Percentiles rank a stretch among this genome's conserved stretches.
Evolutionary conservation across 2,329 filamentous ascomycete genomes (phyloP).

Genomic region (Neonectria faginata): DNA sequence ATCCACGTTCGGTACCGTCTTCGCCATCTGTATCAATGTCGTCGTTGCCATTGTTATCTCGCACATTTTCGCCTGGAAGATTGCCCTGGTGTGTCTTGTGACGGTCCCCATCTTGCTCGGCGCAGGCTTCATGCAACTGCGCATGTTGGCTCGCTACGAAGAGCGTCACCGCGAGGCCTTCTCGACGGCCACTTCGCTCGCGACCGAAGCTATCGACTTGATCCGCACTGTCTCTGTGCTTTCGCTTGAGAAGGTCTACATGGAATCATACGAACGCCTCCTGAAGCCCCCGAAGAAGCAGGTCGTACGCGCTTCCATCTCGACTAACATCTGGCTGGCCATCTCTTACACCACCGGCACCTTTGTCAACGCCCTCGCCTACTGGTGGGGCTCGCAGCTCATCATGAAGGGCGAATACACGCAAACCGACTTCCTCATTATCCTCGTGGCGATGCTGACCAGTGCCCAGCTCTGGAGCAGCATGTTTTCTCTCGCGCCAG

Average conservation of each 20-base stretch:
- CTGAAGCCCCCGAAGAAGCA: conserved; percentile 64
- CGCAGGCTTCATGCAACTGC: conserved; percentile 75
- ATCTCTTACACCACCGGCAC: conserved; percentile 70
- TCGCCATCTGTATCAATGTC: conserved; percentile 75
- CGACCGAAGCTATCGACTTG: conserved; percentile 35
- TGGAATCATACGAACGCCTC: conserved; percentile 63
- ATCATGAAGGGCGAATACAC: conserved; percentile 74
- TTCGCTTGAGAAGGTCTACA: conserved; percentile 64
- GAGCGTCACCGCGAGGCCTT: conserved; percentile 73
- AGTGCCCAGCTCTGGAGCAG: conserved; percentile 79
- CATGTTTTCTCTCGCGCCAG: conserved; percentile 79
- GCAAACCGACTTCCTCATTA: conserved; percentile 78
- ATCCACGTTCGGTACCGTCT: conserved; percentile 75
- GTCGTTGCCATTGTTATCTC: conserved; percentile 74
- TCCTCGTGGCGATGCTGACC: conserved; percentile 76
- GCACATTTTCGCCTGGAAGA: conserved; percentile 79
- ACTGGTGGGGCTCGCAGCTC: conserved; percentile 82
- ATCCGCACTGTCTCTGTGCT: conserved; percentile 47
- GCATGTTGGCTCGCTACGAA: conserved; percentile 71
- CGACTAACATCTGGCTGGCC: conserved; percentile 70
- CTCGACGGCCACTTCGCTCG: conserved; percentile 48
- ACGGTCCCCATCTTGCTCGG: conserved; percentile 75
- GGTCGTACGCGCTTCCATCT: conserved; percentile 60
- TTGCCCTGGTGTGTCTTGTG: conserved; percentile 77
- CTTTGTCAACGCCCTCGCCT: conserved; percentile 78